Percentiles rank a stretch among this genome's conserved stretches.
Evolutionary conservation across 1,139 yeast genomes (phyloP).

Genomic region (Pichia sp.): DNA sequence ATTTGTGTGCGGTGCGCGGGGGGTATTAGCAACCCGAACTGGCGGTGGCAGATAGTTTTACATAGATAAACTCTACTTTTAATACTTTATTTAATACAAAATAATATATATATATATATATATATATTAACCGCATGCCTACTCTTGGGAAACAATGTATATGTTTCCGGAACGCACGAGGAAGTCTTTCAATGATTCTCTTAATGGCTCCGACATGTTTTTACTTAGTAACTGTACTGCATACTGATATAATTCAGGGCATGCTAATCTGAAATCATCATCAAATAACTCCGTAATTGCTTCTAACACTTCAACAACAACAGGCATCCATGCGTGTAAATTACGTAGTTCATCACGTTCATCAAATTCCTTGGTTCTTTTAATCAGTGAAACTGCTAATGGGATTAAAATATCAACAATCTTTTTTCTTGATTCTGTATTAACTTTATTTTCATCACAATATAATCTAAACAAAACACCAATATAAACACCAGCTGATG

Average conservation of each 20-base stretch:
- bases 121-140: neutral
- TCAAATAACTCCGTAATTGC: conserved; percentile 76
- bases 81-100: too few species aligned
- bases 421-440: conserved; percentile 30
- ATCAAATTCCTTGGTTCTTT: conserved; percentile 65
- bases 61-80: neutral
- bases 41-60: neutral
- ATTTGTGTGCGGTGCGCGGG: conserved; percentile 10
- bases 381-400: conserved; percentile 62
- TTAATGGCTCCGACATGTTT: conserved; percentile 62
- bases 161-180: conserved; percentile 66
- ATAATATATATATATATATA: too few species aligned
- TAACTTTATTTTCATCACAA: conserved; percentile 49
- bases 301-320: conserved; percentile 76
- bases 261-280: conserved; percentile 58
- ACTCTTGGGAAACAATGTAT: conserved; percentile 30
- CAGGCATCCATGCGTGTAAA: conserved; percentile 85
- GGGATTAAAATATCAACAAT: conserved; percentile 58
- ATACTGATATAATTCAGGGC: conserved; percentile 62
- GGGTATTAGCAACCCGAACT: conserved; percentile 1
- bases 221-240: conserved; percentile 63
- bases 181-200: conserved; percentile 60
- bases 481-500: conserved; percentile 82
- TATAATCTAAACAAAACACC: conserved; percentile 75
- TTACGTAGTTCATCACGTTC: conserved; percentile 73